Conservation (phyloP, 2,329 filamentous ascomycete species). For the Xylariaceae sp. region DNA sequence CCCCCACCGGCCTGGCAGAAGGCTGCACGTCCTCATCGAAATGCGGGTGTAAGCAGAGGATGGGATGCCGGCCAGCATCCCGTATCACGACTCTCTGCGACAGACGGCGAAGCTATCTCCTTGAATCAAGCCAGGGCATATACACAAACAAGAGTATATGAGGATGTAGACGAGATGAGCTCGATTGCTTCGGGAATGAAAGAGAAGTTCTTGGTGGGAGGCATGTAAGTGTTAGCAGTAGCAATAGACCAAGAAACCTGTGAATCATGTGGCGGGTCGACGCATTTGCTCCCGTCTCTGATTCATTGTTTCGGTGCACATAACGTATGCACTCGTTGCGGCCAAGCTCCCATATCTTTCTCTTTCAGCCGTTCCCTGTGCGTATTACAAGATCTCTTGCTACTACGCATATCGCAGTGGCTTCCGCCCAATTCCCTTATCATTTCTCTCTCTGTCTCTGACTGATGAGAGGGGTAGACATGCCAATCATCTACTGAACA, state of each 20-base stretch:
- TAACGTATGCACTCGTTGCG: not conserved
- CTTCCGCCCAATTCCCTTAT: constrained; percentile 4
- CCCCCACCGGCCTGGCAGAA: constrained; percentile 7
- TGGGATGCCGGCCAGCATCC: not conserved
- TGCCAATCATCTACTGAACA: not conserved
- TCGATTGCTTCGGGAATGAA: constrained; percentile 2
- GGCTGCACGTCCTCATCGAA: constrained; percentile 8
- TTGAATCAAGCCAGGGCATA: not conserved
- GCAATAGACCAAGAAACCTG: constrained; percentile 1
- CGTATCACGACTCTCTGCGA: constrained; percentile 1
- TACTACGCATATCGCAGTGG: constrained; percentile 1
- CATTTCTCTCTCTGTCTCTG: constrained; percentile 2
- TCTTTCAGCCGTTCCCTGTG: constrained; percentile 5
- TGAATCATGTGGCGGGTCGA: constrained; percentile 11
- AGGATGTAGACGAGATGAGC: not conserved
- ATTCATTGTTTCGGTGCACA: constrained; percentile 13
- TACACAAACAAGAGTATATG: too few relatives aligned
- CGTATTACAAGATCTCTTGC: constrained; percentile 6
- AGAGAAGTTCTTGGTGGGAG: not conserved
- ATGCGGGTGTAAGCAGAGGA: not conserved
- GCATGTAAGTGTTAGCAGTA: not conserved
- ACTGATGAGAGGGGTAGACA: not conserved
- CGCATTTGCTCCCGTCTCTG: constrained; percentile 15
- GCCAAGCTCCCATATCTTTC: constrained; percentile 5
- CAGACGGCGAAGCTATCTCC: not conserved